These are phyloP conservation scores for Exophiala sideris DNA, from an alignment of 2,329 filamentous ascomycete genomes.

Conservation along the genomic window DNA sequence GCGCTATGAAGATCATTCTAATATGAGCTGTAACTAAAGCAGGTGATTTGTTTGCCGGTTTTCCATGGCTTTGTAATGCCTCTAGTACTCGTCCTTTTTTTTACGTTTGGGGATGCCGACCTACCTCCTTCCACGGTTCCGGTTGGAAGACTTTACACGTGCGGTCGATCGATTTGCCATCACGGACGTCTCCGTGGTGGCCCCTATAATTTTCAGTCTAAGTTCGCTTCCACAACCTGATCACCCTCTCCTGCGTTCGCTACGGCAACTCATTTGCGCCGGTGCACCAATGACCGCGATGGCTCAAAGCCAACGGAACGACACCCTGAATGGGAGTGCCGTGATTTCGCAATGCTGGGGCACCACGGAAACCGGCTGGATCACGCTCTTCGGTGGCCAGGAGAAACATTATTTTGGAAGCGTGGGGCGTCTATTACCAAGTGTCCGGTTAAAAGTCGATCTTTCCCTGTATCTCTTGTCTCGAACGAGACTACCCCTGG, in stretches of 20 bases:
- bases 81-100: constrained; percentile 46
- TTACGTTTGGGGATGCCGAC: constrained; percentile 46
- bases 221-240: constrained; percentile 30
- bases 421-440: constrained; percentile 46
- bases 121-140: constrained; percentile 49
- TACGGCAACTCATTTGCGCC: constrained; percentile 47
- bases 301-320: constrained; percentile 40
- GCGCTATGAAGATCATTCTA: constrained; percentile 8
- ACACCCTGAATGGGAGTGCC: constrained; percentile 40
- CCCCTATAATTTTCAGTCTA: constrained; percentile 42
- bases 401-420: constrained; percentile 45
- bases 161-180: constrained; percentile 42
- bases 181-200: constrained; percentile 49
- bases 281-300: constrained; percentile 48
- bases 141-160: constrained; percentile 40
- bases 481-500: constrained; percentile 32
- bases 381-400: constrained; percentile 31
- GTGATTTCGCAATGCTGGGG: constrained; percentile 51
- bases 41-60: constrained; percentile 50
- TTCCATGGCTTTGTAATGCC: constrained; percentile 52
- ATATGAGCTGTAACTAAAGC: constrained; percentile 34
- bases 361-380: constrained; percentile 52
- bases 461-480: not conserved
- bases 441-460: constrained; percentile 29
- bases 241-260: constrained; percentile 34